Percentiles rank a stretch among this genome's conserved stretches.
These are phyloP conservation scores for Saccharomyces mikatae DNA, from an alignment of 805 yeast species.

Conservation along the genomic window DNA sequence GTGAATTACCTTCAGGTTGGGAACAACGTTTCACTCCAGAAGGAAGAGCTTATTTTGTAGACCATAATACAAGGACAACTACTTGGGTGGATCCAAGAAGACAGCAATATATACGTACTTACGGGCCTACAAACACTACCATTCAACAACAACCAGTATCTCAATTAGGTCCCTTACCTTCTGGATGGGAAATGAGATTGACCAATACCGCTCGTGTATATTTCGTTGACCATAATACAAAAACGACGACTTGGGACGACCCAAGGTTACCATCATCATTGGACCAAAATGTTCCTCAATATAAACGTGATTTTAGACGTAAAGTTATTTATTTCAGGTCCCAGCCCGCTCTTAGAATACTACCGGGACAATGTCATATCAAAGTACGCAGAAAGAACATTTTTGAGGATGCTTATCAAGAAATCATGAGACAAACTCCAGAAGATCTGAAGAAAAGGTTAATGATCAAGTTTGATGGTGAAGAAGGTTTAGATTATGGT, in stretches of 20 bases:
- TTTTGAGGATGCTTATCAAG: conserved; percentile 96
- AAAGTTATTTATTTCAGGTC: conserved; percentile 95
- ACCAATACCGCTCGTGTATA: conserved; percentile 98
- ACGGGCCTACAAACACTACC: conserved; percentile 76
- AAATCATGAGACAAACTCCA: conserved; percentile 97
- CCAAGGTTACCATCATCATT: conserved; percentile 95
- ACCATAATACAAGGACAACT: conserved; percentile 98
- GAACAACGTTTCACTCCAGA: conserved; percentile 97
- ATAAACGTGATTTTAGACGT: conserved; percentile 97
- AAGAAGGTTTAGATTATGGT: conserved; percentile 98
- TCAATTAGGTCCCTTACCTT: conserved; percentile 94
- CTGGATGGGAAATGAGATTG: conserved; percentile 99
- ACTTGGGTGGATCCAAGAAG: conserved; percentile 99
- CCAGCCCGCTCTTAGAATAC: conserved; percentile 92
- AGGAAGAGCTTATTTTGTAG: conserved; percentile 97
- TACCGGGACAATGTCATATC: conserved; percentile 98
- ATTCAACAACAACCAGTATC: conserved; percentile 97
- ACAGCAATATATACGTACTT: conserved; percentile 94
- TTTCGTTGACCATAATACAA: conserved; percentile 97
- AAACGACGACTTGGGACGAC: conserved; percentile 99
- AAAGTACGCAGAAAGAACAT: conserved; percentile 95
- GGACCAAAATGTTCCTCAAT: conserved; percentile 98
- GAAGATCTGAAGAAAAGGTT: conserved; percentile 95
- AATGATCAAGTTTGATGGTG: conserved; percentile 98
- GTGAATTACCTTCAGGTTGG: conserved; percentile 98